Conservation (phyloP, 495 filamentous ascomycete genomes). For the Bacidia gigantensis region DNA sequence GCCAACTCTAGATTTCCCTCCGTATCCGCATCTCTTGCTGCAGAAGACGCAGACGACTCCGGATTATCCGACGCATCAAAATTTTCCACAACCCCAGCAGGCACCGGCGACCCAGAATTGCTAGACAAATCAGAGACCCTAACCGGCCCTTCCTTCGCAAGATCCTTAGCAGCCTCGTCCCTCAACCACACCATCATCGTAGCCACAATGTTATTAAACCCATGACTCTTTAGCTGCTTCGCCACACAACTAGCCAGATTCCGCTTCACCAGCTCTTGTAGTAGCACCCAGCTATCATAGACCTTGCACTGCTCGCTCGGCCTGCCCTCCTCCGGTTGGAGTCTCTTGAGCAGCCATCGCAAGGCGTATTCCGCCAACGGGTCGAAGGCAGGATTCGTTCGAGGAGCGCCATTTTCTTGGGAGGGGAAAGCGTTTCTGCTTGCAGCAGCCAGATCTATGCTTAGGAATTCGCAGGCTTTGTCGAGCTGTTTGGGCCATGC, state of each 20-base stretch:
- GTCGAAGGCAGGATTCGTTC: slow-evolving; percentile 11
- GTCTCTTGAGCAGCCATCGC: slow-evolving; percentile 51
- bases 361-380: slow-evolving; percentile 53
- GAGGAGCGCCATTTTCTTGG: background rate
- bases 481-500: slow-evolving; percentile 29
- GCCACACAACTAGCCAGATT: slow-evolving; percentile 34
- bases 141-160: background rate
- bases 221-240: slow-evolving; percentile 34
- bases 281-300: slow-evolving; percentile 33
- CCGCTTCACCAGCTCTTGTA: slow-evolving; percentile 33
- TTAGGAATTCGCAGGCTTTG: slow-evolving; percentile 36
- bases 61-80: no score
- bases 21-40: background rate
- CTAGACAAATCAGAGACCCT: background rate
- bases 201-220: slow-evolving; percentile 34
- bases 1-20: background rate
- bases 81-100: no score
- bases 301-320: slow-evolving; percentile 26
- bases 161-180: background rate
- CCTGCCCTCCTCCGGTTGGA: slow-evolving; percentile 26
- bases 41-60: background rate
- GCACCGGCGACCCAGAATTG: background rate
- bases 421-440: background rate
- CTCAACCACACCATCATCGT: slow-evolving; percentile 26
- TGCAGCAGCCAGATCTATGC: slow-evolving; percentile 23